phyloP scores from a whole-genome alignment of 495 filamentous ascomycete species.

The Daldinia vernicosa region DNA sequence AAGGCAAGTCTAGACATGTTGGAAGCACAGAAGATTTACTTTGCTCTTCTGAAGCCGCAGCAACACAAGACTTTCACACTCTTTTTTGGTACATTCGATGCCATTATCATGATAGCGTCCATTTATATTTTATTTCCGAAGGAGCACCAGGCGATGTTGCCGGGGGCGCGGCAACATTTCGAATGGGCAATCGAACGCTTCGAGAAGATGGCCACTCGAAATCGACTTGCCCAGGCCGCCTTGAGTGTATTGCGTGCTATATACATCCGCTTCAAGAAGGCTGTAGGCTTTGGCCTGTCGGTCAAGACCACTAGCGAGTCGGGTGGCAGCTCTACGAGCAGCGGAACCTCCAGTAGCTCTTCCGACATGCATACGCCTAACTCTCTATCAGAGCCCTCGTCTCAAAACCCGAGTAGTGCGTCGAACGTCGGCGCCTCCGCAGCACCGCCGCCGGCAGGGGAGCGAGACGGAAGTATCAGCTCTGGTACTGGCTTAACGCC shows the following conservation, averaged over 20 bases:
- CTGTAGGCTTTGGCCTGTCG: slow-evolving; percentile 46
- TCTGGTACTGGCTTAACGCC: slow-evolving; percentile 36
- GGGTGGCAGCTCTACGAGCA: slow-evolving; percentile 20
- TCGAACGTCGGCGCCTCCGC: slow-evolving; percentile 17
- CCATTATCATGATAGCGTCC: slow-evolving; percentile 66
- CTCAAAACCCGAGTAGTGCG: slow-evolving; percentile 28
- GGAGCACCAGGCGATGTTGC: slow-evolving; percentile 54
- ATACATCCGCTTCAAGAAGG: slow-evolving; percentile 54
- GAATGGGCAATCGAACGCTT: slow-evolving; percentile 63
- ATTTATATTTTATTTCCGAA: slow-evolving; percentile 65
- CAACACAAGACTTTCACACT: slow-evolving; percentile 64
- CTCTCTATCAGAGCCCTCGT: slow-evolving; percentile 28
- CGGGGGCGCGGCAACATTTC: slow-evolving; percentile 60
- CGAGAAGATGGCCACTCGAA: slow-evolving; percentile 58
- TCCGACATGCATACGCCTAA: slow-evolving; percentile 42
- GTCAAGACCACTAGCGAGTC: slow-evolving; percentile 19
- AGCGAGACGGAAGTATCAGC: slow-evolving; percentile 32
- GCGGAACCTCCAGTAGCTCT: slow-evolving; percentile 16
- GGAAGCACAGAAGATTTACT: slow-evolving; percentile 61
- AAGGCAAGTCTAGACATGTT: slow-evolving; percentile 65
- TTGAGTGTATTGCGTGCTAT: slow-evolving; percentile 61
- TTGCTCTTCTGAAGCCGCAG: slow-evolving; percentile 57
- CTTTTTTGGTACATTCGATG: slow-evolving; percentile 70
- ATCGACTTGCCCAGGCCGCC: slow-evolving; percentile 62
- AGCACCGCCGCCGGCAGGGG: slow-evolving; percentile 17